phyloP scores from a whole-genome alignment of 345 rosid genomes.

The Leavenworthia alabamica region DNA sequence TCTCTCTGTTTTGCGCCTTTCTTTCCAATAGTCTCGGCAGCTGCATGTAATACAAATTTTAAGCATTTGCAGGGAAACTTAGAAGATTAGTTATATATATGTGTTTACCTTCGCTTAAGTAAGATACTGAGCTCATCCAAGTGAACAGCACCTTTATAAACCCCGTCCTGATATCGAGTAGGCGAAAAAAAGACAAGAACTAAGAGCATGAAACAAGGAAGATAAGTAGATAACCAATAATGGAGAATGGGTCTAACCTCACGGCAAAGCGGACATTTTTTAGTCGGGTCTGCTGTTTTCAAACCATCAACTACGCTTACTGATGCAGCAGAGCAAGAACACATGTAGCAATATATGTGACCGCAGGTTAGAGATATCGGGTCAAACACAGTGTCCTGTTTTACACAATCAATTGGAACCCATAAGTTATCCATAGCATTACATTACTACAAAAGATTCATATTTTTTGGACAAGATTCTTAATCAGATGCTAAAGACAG shows the following conservation, averaged over 20 bases:
- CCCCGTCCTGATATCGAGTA: constrained; percentile 39
- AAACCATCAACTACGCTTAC: constrained; percentile 72
- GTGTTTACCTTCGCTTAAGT: constrained; percentile 53
- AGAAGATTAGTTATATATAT: not conserved
- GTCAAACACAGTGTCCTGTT: constrained; percentile 89
- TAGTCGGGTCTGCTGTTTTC: constrained; percentile 50
- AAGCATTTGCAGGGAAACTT: not conserved
- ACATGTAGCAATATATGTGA: constrained; percentile 87
- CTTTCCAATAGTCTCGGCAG: constrained; percentile 66
- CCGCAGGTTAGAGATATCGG: constrained; percentile 83
- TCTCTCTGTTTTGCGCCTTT: constrained; percentile 62
- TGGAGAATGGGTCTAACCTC: constrained; percentile 43
- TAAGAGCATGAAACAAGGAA: not conserved
- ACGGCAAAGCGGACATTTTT: constrained; percentile 86
- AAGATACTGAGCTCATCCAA: constrained; percentile 75
- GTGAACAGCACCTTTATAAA: constrained; percentile 64
- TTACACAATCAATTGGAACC: not conserved
- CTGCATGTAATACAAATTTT: constrained; percentile 30
- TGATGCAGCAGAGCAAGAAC: constrained; percentile 95
- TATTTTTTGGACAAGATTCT: not conserved
- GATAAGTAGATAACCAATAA: not conserved
- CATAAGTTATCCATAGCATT: not conserved
- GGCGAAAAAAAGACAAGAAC: not conserved
- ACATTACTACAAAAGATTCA: not conserved
- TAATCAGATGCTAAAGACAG: constrained; percentile 4